Conservation (phyloP, 106 monocot species). For the Phalaenopsis aphrodite region DNA sequence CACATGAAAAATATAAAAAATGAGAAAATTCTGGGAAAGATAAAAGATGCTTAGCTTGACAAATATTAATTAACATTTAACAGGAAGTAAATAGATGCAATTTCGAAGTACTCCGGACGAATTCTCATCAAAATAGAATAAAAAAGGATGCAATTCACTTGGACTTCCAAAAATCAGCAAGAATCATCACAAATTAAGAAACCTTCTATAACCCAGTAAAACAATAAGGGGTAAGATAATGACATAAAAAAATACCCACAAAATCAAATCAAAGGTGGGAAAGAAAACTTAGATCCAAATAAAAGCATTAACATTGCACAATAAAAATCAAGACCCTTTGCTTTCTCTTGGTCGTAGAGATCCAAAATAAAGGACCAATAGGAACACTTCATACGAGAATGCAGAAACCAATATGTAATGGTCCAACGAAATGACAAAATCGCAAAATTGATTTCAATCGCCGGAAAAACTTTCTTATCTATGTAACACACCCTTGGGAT, state of each 20-base stretch:
- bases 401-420: too few species aligned
- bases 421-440: not conserved
- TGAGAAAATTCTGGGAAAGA: not conserved
- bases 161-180: not conserved
- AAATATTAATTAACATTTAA: not conserved
- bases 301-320: not conserved
- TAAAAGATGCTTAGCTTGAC: not conserved
- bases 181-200: not conserved
- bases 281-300: conserved; percentile 2
- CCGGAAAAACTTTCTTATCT: not conserved
- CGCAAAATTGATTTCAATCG: not conserved
- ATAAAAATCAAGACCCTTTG: not conserved
- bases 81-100: not conserved
- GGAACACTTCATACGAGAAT: too few species aligned
- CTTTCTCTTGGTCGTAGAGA: not conserved
- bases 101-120: not conserved
- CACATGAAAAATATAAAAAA: not conserved
- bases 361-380: too few species aligned
- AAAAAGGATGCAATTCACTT: not conserved
- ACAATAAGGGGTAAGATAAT: not conserved
- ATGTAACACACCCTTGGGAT: not conserved
- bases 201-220: not conserved
- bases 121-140: not conserved
- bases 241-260: not conserved
- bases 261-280: not conserved